Evolutionary conservation across 805 yeast genomes (phyloP), one percentile per base, ranked within the genome.

Genomic region (Metschnikowia cubensis): DNA sequence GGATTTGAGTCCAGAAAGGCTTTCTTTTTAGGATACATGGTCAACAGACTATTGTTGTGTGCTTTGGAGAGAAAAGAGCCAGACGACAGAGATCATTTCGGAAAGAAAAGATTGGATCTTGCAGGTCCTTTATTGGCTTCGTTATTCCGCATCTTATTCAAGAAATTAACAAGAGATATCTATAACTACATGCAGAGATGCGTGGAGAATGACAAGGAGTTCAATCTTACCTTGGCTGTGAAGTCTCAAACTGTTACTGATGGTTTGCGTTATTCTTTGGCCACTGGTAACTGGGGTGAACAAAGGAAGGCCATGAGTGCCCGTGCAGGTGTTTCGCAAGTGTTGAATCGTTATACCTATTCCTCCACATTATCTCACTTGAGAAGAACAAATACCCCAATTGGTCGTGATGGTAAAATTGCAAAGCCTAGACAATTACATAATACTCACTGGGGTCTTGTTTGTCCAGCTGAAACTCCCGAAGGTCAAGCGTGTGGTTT

Each of bases 231-330:
- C 47, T 81, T 94, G 64, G 99, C 99, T 36, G 97, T 94, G 59
- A 92, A 94, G 74, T 89, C 97, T 15, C 91, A 91, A 59, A 94
- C 98, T 2, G 89, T 94, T 61, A 94, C 99, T 35, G 92, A 96
- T 54, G 99, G 99, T 67, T 81, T 94, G 71, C 88, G 95, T 67
- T 94, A 94, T 72, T 94, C 99, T 36, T 79, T 94, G 64, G 99
- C 99, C 48, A 94, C 99, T 14, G 99, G 99, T 79, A 94, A 94
- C 75, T 94, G 99, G 99, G 99, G 99, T 76, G 99, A 94, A 72
- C 99, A 94, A 70, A 92, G 91, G 84, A 94, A 94, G 70, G 97
- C 98, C 13, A 94, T 94, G 99, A 84, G 94, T 54, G 85, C 97
- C 17, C 85, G 96, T 70, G 99, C 99, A 5, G 99, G 99, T 81